Evolutionary conservation across 257 asterid species (phyloP).

Genomic region (Nicotiana tomentosiformis): DNA sequence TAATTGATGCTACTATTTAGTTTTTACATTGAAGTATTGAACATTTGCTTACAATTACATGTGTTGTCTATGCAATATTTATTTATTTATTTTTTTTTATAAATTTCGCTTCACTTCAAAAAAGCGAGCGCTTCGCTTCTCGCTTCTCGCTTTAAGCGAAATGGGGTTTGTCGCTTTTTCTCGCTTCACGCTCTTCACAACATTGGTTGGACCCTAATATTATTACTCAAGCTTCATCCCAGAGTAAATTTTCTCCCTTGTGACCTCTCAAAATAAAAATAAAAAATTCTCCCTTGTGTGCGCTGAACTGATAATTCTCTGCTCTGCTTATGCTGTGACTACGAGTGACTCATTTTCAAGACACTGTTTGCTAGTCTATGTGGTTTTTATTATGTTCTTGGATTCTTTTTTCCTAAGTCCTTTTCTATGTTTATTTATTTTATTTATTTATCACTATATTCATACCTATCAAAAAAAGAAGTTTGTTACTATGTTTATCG

Average conservation of each 20-base stretch:
- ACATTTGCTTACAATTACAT: no score
- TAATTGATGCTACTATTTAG: no score
- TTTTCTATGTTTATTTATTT: neutral
- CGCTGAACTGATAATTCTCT: neutral
- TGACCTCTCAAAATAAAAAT: neutral
- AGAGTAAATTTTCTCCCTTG: slow-evolving; percentile 30
- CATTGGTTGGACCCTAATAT: slow-evolving; percentile 39
- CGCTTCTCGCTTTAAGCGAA: no score
- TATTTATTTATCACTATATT: neutral
- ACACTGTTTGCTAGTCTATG: neutral
- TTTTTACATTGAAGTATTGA: no score
- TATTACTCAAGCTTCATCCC: slow-evolving; percentile 59
- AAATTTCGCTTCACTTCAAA: no score
- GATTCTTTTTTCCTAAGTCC: neutral
- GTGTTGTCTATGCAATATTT: no score
- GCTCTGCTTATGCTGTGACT: neutral
- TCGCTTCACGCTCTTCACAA: no score
- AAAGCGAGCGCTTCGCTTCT: no score
- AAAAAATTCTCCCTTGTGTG: neutral
- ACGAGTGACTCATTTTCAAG: neutral
- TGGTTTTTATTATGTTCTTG: neutral
- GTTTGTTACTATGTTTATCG: neutral
- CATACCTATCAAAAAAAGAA: neutral
- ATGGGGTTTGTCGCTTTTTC: no score
- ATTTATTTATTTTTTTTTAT: no score